phyloP scores from a whole-genome alignment of 179 eudicot species.

The Camellia oleifera region DNA sequence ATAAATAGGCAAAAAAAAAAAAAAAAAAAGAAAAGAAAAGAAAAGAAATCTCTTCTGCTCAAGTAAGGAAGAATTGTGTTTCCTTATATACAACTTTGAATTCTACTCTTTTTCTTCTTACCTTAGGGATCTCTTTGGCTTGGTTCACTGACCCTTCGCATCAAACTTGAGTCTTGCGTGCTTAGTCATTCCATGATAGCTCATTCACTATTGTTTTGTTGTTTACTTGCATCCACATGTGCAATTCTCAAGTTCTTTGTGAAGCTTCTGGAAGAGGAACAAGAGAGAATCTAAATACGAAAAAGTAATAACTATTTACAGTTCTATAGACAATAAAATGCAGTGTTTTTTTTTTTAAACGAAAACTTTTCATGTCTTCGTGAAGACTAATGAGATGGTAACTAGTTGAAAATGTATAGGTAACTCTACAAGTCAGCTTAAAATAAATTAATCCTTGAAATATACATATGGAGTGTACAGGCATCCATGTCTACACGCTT shows the following conservation, averaged over 20 bases:
- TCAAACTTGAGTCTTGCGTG: neutral
- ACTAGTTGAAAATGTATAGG: neutral
- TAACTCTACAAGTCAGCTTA: neutral
- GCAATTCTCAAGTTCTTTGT: constrained; percentile 34
- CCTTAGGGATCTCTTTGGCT: too few relatives aligned
- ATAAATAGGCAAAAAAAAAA: too few relatives aligned
- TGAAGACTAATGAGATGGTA: too few relatives aligned
- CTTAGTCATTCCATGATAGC: neutral
- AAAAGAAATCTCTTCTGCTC: too few relatives aligned
- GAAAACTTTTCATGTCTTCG: neutral
- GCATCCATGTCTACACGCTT: neutral
- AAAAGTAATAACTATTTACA: neutral
- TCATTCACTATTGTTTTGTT: neutral
- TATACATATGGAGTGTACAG: neutral
- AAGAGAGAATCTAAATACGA: neutral
- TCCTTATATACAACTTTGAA: too few relatives aligned
- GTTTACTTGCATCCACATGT: constrained; percentile 37
- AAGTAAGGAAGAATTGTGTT: too few relatives aligned
- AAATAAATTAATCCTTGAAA: neutral
- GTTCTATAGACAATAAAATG: neutral
- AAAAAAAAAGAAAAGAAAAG: too few relatives aligned
- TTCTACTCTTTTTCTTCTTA: too few relatives aligned
- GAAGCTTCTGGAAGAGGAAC: constrained; percentile 29
- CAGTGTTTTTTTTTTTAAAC: too few relatives aligned
- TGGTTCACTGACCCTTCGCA: neutral